phyloP scores from a whole-genome alignment of 2,329 filamentous ascomycete genomes.

The Ophiobolus disseminans region DNA sequence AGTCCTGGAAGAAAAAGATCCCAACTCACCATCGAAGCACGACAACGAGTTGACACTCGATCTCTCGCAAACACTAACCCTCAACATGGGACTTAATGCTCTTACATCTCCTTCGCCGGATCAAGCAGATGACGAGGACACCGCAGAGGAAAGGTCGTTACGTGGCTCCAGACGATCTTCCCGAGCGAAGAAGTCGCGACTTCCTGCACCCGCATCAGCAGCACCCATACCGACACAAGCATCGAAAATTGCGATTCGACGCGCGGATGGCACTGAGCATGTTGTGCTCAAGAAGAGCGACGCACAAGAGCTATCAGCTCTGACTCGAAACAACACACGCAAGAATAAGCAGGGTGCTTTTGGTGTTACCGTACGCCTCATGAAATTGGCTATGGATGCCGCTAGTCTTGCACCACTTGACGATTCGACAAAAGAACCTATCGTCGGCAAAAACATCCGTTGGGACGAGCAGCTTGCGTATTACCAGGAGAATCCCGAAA shows the following conservation, averaged over 20 bases:
- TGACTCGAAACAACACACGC: constrained; percentile 57
- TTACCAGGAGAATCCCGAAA: constrained; percentile 51
- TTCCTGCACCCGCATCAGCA: constrained; percentile 37
- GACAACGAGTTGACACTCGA: constrained; percentile 43
- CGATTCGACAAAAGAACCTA: constrained; percentile 21
- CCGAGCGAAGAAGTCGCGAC: constrained; percentile 43
- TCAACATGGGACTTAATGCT: constrained; percentile 24
- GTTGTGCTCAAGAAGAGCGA: constrained; percentile 57
- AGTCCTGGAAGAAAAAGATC: constrained; percentile 56
- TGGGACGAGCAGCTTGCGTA: constrained; percentile 58
- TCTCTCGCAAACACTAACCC: constrained; percentile 37
- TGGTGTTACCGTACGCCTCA: constrained; percentile 52
- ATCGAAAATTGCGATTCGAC: constrained; percentile 55
- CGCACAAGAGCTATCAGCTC: constrained; percentile 55
- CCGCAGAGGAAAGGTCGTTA: constrained; percentile 19
- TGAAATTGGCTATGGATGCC: constrained; percentile 49
- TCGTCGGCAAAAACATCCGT: constrained; percentile 46
- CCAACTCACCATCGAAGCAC: constrained; percentile 55
- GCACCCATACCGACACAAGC: constrained; percentile 26
- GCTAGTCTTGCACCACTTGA: constrained; percentile 20
- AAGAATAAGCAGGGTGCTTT: constrained; percentile 59
- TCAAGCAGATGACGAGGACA: constrained; percentile 17
- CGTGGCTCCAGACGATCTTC: constrained; percentile 42
- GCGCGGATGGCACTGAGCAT: constrained; percentile 50
- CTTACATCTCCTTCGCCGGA: constrained; percentile 24